These are phyloP conservation scores for Clarireedia sp. DNA, from an alignment of 2,329 filamentous ascomycete genomes.

Conservation along the genomic window DNA sequence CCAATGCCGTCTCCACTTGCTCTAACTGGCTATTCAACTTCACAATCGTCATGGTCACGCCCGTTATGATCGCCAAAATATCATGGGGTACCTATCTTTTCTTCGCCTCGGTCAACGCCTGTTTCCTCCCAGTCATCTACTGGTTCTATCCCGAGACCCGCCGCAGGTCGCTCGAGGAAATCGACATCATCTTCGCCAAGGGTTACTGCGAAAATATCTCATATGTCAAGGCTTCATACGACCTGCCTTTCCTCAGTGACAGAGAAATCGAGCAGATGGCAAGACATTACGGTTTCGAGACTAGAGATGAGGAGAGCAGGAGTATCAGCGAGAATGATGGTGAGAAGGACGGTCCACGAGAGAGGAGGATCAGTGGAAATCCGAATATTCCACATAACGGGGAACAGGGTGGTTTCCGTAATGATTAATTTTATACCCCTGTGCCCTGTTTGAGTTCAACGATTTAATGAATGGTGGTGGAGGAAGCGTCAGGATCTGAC, in stretches of 20 bases:
- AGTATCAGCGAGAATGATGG: conserved; percentile 14
- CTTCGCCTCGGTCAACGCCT: conserved; percentile 32
- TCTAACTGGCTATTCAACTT: conserved; percentile 49
- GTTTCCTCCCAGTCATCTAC: conserved; percentile 33
- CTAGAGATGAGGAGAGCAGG: conserved; percentile 24
- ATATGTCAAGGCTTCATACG: conserved; percentile 49
- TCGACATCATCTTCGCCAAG: conserved; percentile 61
- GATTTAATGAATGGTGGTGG: not conserved
- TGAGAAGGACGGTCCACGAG: not conserved
- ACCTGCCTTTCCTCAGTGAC: conserved; percentile 45
- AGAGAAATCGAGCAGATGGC: conserved; percentile 41
- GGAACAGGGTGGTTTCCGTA: conserved; percentile 3
- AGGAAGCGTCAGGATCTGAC: not conserved
- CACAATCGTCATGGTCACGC: conserved; percentile 36
- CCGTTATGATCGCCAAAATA: conserved; percentile 31
- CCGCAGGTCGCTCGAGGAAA: conserved; percentile 54
- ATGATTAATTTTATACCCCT: conserved; percentile 1
- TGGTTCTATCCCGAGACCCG: conserved; percentile 42
- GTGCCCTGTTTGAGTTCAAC: not conserved
- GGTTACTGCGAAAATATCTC: conserved; percentile 50
- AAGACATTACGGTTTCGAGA: conserved; percentile 24
- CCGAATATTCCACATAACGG: not conserved
- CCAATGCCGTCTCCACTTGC: conserved; percentile 55
- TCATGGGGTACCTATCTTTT: conserved; percentile 32
- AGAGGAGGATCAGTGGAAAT: not conserved